Evolutionary conservation across 352 stramenopile genomes (phyloP), one percentile per base, ranked within the genome.

Genomic region (Globisporangium parvum): DNA sequence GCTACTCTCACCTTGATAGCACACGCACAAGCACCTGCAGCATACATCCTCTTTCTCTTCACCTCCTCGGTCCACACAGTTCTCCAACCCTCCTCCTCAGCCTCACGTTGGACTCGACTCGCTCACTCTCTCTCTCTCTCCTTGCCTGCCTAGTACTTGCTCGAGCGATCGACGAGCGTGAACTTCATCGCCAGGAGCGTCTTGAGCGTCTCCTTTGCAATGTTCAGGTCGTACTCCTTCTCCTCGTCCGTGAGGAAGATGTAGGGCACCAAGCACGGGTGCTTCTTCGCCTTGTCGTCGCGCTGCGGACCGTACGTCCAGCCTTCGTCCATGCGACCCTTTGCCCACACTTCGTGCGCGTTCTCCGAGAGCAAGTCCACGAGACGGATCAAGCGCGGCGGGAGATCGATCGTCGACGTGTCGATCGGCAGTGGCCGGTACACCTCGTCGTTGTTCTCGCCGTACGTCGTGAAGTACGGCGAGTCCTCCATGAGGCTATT

Each of bases 211-310:
- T 91, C 83, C 56, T 85, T 87, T 24, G 85, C 85, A 53, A 91
- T 95, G 57, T 93, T 95, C 42, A 93, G 67, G 62, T 95, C 85
- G 65, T 92, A 93, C 55, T 93, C 83, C 56, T 95, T 93, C 55
- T 95, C 85, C 5, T 91, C 83, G 49, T 95, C 83, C 15, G 83
- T 92, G n/a, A 95, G 66, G 60, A 93, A 95, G 45, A 95, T 85
- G 59, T 95, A 95, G 15, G 85, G 85, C 60, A 95, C 85, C 9
- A 95, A 72, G 41, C 85, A 93, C 42, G 75, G 78, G 44, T 95
- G 85, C 60, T 93, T 93, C 70, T 92, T 93, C 37, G 69, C 49
- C 44, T 70, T 56, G 55, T 95, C 85, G 47, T 92, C 77, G 47
- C 85, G 82, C 59, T 83, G 69, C 14, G 84, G 83, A 3, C 85